phyloP scores from a whole-genome alignment of 2,329 filamentous ascomycete genomes.

The Beauveria varroae region DNA sequence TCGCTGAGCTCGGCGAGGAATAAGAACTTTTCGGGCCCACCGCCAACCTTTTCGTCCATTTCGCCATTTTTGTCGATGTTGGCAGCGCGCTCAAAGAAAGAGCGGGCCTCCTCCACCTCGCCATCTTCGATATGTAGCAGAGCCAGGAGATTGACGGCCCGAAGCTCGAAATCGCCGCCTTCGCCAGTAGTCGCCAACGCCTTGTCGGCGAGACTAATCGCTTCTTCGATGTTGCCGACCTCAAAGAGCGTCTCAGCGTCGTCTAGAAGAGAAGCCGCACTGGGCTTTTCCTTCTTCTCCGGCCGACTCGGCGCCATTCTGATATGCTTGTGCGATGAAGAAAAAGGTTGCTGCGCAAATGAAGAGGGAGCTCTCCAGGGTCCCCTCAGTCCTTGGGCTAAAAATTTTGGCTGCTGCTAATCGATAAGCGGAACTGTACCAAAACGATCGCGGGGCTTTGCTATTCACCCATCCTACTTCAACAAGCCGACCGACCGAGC shows the following conservation, averaged over 20 bases:
- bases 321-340: not conserved
- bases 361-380: not conserved
- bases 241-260: slow-evolving; percentile 35
- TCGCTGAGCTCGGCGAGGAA: slow-evolving; percentile 87
- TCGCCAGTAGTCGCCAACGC: slow-evolving; percentile 37
- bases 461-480: not conserved
- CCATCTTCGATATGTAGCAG: slow-evolving; percentile 79
- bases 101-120: slow-evolving; percentile 66
- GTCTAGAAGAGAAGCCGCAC: slow-evolving; percentile 25
- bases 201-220: slow-evolving; percentile 31
- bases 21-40: slow-evolving; percentile 87
- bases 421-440: slow-evolving; percentile 10
- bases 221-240: slow-evolving; percentile 34
- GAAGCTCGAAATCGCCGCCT: slow-evolving; percentile 46
- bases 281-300: slow-evolving; percentile 27
- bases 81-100: slow-evolving; percentile 66
- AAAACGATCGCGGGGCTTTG: not conserved
- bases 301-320: slow-evolving; percentile 36
- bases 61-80: slow-evolving; percentile 69
- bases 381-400: slow-evolving; percentile 9
- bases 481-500: not conserved
- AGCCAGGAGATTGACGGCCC: slow-evolving; percentile 68
- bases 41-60: slow-evolving; percentile 62
- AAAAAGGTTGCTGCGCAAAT: not conserved
- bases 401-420: slow-evolving; percentile 8